Evolutionary conservation across 2,329 filamentous ascomycete species (phyloP), one percentile per base, ranked within the genome.

Genomic region (Colletotrichum musae): DNA sequence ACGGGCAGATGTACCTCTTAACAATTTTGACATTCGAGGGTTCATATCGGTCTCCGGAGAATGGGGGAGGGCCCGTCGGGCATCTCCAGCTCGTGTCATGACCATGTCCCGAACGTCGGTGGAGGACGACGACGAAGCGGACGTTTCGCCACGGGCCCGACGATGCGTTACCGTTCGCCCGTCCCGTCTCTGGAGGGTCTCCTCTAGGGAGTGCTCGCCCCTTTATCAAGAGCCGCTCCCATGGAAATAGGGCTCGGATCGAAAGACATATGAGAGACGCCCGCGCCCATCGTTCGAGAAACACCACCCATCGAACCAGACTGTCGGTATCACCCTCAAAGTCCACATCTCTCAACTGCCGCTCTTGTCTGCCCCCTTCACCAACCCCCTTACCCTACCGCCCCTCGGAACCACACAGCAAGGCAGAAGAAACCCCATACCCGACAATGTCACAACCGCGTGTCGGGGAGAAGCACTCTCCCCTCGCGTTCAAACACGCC

Each of bases 11-110:
- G 66, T 69, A 69, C 48, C 66, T 45, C 41, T 28, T 69, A 60
- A 65, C 66, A 65, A 56, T 60, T 54, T 65, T 36, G 61, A 65
- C 66, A 65, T 36, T 10, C 32, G 32, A 36, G 7, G 32, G 32
- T 10, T 36, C 32, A 2, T 3, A 6, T 36, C 32, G 7, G 7
- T 36, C 10, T 10, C 7, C 7, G 32, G 32, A 36, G 32, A 10
- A 36, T 6, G 7, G 32, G 32, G 32, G 10, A 36, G 32, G 32
- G 32, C 32, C 32, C 32, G 32, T 36, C 32, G 32, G 32, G 32
- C 32, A 50, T 47, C 15, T 18, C 21, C 9, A 51, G 32, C 10
- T 26, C 26, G 16, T 36, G 32, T 51, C 47, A 52, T 56, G 36
- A n/a, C 48, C 15, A 16, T 45, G 24, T 54, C 36, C 36, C 54